Conservation (phyloP, 805 yeast species). For the Barnettozyma salicaria region DNA sequence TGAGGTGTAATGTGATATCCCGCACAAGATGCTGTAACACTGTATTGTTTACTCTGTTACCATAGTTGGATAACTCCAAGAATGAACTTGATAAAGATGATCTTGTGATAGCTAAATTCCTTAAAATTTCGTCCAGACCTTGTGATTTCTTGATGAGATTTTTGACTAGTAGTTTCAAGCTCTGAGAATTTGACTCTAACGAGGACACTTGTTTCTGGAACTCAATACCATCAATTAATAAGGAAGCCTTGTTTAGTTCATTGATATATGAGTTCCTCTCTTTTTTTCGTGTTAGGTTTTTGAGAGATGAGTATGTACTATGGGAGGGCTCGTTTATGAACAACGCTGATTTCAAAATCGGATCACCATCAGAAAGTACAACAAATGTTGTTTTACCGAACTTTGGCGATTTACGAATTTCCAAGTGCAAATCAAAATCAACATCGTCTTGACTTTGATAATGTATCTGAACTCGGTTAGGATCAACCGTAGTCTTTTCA, state of each 20-base stretch:
- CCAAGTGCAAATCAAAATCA: slow-evolving; percentile 2
- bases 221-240: slow-evolving; percentile 8
- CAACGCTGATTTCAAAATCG: neutral
- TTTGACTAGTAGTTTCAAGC: slow-evolving; percentile 12
- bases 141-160: slow-evolving; percentile 17
- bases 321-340: neutral
- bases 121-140: slow-evolving; percentile 15
- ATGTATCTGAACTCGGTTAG: neutral
- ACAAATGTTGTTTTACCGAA: neutral
- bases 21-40: slow-evolving; percentile 12
- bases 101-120: slow-evolving; percentile 18
- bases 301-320: neutral
- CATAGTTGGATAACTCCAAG: slow-evolving; percentile 10
- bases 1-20: slow-evolving; percentile 14
- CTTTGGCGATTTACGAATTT: neutral
- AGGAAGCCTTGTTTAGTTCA: neutral
- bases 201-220: slow-evolving; percentile 8
- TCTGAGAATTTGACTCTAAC: slow-evolving; percentile 11
- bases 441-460: slow-evolving; percentile 3
- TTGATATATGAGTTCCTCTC: no score
- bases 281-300: no score
- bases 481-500: slow-evolving; percentile 6
- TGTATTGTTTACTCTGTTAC: slow-evolving; percentile 7
- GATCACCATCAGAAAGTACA: neutral
- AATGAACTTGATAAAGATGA: slow-evolving; percentile 16